phyloP scores from a whole-genome alignment of 768 basidiomycete genomes.

The Sporobolomyces pararoseus region DNA sequence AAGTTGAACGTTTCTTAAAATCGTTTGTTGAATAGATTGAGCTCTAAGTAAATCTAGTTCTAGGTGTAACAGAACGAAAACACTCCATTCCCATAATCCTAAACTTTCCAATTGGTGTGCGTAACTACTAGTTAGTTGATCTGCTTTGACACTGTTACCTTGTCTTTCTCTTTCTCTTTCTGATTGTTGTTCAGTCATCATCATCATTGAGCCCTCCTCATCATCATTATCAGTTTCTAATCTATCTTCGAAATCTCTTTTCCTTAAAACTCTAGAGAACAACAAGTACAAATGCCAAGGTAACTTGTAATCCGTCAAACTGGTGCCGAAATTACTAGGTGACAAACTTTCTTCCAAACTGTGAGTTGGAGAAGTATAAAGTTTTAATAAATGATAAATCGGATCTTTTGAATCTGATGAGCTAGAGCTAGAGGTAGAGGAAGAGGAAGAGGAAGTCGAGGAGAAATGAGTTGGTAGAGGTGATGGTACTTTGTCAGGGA shows the following conservation, averaged over 20 bases:
- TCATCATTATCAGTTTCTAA: conserved; percentile 38
- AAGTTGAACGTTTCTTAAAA: too few species aligned
- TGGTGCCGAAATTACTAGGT: conserved; percentile 69
- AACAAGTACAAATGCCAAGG: conserved; percentile 91
- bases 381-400: conserved; percentile 72
- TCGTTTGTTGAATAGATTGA: too few species aligned
- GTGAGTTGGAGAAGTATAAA: conserved; percentile 66
- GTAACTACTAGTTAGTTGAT: conserved; percentile 75
- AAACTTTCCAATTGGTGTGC: conserved; percentile 77
- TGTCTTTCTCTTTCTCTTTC: conserved; percentile 54
- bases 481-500: background rate
- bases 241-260: conserved; percentile 85
- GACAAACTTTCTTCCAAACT: conserved; percentile 62
- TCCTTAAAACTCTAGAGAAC: conserved; percentile 72
- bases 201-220: conserved; percentile 43
- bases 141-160: conserved; percentile 78
- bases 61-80: conserved; percentile 83
- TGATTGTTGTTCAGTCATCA: conserved; percentile 44
- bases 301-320: conserved; percentile 73
- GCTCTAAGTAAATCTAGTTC: too few species aligned
- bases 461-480: conserved; percentile 42
- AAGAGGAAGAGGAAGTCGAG: background rate
- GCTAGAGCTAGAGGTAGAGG: conserved; percentile 41
- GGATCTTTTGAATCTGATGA: too few species aligned
- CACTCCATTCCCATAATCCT: conserved; percentile 77